Conservation (phyloP, 108 stramenopile species). For the Poteriospumella lacustris region DNA sequence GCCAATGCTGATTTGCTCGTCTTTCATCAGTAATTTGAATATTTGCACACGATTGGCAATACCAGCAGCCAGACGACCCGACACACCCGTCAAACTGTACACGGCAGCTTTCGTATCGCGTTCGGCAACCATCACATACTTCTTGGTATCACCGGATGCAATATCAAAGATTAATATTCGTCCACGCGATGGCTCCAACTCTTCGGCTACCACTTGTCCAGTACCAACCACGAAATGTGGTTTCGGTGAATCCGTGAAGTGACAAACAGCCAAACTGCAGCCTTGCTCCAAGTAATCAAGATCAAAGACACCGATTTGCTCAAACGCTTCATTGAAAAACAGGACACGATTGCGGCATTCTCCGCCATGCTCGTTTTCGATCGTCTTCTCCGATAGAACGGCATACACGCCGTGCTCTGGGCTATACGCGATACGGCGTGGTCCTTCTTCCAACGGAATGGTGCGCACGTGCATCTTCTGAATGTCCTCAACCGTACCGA, state of each 20-base stretch:
- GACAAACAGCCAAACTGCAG: conserved; percentile 43
- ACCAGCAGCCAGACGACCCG: conserved; percentile 52
- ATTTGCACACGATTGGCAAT: conserved; percentile 50
- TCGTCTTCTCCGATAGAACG: background rate
- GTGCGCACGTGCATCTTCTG: conserved; percentile 95
- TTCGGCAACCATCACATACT: conserved; percentile 42
- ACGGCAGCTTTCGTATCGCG: conserved; percentile 51
- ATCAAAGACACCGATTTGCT: conserved; percentile 29
- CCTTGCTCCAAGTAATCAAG: conserved; percentile 22
- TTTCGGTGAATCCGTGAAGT: background rate
- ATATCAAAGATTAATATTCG: conserved; percentile 76
- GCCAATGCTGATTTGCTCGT: background rate
- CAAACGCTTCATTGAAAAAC: conserved; percentile 30
- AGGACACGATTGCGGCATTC: conserved; percentile 23
- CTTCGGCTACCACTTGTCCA: conserved; percentile 75
- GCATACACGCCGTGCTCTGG: conserved; percentile 59
- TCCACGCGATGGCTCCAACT: conserved; percentile 84
- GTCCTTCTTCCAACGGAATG: conserved; percentile 79
- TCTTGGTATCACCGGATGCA: conserved; percentile 22
- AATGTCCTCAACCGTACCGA: conserved; percentile 93
- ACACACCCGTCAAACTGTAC: conserved; percentile 41
- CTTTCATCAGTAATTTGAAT: conserved; percentile 25
- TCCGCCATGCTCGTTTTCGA: background rate
- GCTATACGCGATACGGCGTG: conserved; percentile 77
- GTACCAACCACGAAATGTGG: conserved; percentile 74